Conservation (phyloP, 2,329 filamentous ascomycete genomes). For the Mollisiaceae sp. region DNA sequence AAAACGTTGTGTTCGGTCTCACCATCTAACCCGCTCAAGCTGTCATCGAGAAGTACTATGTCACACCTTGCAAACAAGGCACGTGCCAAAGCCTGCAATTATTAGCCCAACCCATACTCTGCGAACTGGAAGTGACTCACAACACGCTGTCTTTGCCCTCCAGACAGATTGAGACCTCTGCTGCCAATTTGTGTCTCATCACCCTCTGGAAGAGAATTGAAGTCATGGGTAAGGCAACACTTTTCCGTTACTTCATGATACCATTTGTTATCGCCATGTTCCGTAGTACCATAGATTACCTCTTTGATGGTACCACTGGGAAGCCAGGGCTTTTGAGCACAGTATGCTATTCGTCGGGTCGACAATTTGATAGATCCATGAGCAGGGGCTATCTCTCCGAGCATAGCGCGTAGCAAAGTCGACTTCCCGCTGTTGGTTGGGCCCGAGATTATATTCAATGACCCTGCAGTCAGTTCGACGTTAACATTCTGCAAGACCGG, state of each 20-base stretch:
- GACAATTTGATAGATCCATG: constrained; percentile 39
- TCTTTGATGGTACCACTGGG: constrained; percentile 44
- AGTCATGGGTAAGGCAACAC: constrained; percentile 35
- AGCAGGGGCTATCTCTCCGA: constrained; percentile 40
- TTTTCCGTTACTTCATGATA: constrained; percentile 41
- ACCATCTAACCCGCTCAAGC: constrained; percentile 52
- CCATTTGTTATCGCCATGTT: constrained; percentile 34
- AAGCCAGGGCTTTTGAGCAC: constrained; percentile 47
- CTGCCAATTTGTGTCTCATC: constrained; percentile 48
- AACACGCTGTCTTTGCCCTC: constrained; percentile 50
- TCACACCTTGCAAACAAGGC: constrained; percentile 50
- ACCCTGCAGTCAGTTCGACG: constrained; percentile 22
- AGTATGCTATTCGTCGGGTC: constrained; percentile 44
- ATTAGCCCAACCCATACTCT: constrained; percentile 1
- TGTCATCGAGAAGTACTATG: constrained; percentile 53
- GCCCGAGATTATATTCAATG: constrained; percentile 34
- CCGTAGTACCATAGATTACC: constrained; percentile 37
- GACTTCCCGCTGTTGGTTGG: constrained; percentile 43
- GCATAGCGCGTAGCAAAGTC: constrained; percentile 37
- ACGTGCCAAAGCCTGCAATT: constrained; percentile 48
- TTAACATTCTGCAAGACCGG: constrained; percentile 25
- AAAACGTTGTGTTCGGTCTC: constrained; percentile 51
- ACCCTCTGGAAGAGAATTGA: constrained; percentile 41
- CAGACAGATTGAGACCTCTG: constrained; percentile 49
- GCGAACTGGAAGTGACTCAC: constrained; percentile 36